Base-by-base conservation (phyloP, 2,329 filamentous ascomycete genomes). In the Zalaria sp. region DNA sequence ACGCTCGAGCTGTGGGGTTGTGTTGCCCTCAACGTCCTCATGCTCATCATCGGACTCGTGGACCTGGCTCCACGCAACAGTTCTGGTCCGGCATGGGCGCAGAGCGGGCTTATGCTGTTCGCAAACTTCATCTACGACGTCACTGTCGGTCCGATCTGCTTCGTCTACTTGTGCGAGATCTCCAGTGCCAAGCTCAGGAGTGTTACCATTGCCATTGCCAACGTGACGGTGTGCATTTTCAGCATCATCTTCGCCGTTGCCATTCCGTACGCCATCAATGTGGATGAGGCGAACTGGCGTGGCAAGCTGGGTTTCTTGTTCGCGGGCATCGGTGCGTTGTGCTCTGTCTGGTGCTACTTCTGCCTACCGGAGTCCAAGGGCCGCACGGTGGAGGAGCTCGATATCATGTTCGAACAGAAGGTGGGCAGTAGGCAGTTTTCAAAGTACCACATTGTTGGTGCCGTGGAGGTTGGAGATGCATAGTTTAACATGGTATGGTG, bases 1-100 rank as follows among this genome's bases (percentile, higher is more conserved):
- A 53, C 51, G 1, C 59, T 64, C 39, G 67, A 66, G 43, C 54
- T 62, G 31, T 49, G 48, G 25, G 64, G 63, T 4, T 37, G 34
- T 1, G 27, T 34, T 26, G 41, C 37, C 4, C 37, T 43, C 4
- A 35, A 37, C 1, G 37, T 31, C 2, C 31, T 43, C 37, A 61
- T 67, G 18, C 63, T 60, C 10, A 54, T 60, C 6, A 45, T 66
- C 4, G 63, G 63, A 37, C 56, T 59, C 18, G 51, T 63, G 2
- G 60, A 62, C 3, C 51, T 51, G 1, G 52, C 54, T 1, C 51
- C 52, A 1, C 50, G 49, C 5, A 47, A 59, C 1, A 52, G 58
- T 18, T 68, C 65, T 60, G 61, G 59, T 31, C 41, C 41, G 1
- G 37, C 0, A 61, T 68, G 46, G 62, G 58, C 4, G 55, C 56